These are phyloP conservation scores for Plantago coronopus DNA, from an alignment of 305 asterid species.

Conservation along the genomic window DNA sequence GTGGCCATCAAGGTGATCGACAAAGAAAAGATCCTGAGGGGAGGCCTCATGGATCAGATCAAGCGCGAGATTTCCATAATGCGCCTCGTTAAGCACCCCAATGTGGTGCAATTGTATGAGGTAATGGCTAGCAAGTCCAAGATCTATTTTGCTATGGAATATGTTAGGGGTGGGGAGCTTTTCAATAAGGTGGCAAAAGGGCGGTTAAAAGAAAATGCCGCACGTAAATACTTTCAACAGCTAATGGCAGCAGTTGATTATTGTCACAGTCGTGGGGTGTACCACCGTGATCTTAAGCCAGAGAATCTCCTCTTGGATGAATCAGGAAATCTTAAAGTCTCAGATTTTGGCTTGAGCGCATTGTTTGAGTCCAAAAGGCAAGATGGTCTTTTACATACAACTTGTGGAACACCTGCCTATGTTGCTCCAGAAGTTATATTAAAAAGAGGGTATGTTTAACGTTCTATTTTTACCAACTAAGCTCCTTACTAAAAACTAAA, in stretches of 20 bases:
- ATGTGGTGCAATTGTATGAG: slow-evolving; percentile 18
- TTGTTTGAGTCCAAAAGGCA: slow-evolving; percentile 27
- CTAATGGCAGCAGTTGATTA: slow-evolving; percentile 41
- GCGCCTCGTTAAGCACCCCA: slow-evolving; percentile 37
- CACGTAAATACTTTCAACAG: slow-evolving; percentile 42
- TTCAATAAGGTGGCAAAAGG: slow-evolving; percentile 45
- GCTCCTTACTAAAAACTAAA: no score
- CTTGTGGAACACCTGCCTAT: slow-evolving; percentile 51
- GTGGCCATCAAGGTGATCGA: slow-evolving; percentile 41
- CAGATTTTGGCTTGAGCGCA: slow-evolving; percentile 47
- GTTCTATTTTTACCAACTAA: no score
- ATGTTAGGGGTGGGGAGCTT: slow-evolving; percentile 43
- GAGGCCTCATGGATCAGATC: slow-evolving; percentile 26
- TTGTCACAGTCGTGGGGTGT: slow-evolving; percentile 43
- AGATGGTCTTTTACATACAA: slow-evolving; percentile 46
- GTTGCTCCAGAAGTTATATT: slow-evolving; percentile 51
- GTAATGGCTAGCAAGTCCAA: slow-evolving; percentile 42
- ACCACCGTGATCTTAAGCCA: slow-evolving; percentile 46
- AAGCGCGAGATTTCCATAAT: slow-evolving; percentile 41
- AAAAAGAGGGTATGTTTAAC: slow-evolving; percentile 4
- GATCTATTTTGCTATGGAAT: slow-evolving; percentile 44
- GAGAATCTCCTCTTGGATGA: slow-evolving; percentile 46
- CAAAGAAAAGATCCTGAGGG: slow-evolving; percentile 32
- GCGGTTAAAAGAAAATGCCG: slow-evolving; percentile 42
- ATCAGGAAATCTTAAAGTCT: slow-evolving; percentile 34